These are phyloP conservation scores for Microcyclosporella mali DNA, from an alignment of 2,329 filamentous ascomycete species.

Conservation along the genomic window DNA sequence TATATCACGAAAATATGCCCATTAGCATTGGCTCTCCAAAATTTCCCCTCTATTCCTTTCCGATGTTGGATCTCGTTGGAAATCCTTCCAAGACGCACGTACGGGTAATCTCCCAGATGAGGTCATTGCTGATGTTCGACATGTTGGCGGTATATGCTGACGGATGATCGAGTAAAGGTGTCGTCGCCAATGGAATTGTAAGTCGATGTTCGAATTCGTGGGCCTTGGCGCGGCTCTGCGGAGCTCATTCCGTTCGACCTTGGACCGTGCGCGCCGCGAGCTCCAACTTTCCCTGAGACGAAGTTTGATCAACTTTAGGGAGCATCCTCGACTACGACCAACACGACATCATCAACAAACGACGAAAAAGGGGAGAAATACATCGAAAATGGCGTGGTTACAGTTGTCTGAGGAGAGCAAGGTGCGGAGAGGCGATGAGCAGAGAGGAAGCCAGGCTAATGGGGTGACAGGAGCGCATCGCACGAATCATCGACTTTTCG, in stretches of 20 bases:
- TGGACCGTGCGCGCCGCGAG: too few relatives aligned
- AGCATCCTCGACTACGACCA: background rate
- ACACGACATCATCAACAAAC: background rate
- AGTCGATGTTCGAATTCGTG: conserved; percentile 2
- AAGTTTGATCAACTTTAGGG: too few relatives aligned
- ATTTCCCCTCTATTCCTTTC: conserved; percentile 3
- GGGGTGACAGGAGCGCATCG: conserved; percentile 77
- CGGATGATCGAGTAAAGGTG: conserved; percentile 1
- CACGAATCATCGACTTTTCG: conserved; percentile 90
- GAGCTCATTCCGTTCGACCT: background rate
- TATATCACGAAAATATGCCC: conserved; percentile 9
- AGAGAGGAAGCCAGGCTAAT: conserved; percentile 24
- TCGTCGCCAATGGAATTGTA: background rate
- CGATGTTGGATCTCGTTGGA: too few relatives aligned
- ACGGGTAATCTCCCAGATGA: conserved; percentile 95
- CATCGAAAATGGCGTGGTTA: conserved; percentile 31
- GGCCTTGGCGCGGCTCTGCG: conserved; percentile 4
- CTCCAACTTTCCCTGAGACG: too few relatives aligned
- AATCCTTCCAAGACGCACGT: too few relatives aligned
- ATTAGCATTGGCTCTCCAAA: conserved; percentile 6
- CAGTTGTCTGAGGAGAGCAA: conserved; percentile 94
- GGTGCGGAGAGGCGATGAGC: conserved; percentile 46
- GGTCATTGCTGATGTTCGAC: conserved; percentile 74
- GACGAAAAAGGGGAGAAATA: conserved; percentile 1
- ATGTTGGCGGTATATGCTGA: conserved; percentile 41